phyloP scores from a whole-genome alignment of 1,284 basidiomycete genomes.

The Macrocybe sp. region DNA sequence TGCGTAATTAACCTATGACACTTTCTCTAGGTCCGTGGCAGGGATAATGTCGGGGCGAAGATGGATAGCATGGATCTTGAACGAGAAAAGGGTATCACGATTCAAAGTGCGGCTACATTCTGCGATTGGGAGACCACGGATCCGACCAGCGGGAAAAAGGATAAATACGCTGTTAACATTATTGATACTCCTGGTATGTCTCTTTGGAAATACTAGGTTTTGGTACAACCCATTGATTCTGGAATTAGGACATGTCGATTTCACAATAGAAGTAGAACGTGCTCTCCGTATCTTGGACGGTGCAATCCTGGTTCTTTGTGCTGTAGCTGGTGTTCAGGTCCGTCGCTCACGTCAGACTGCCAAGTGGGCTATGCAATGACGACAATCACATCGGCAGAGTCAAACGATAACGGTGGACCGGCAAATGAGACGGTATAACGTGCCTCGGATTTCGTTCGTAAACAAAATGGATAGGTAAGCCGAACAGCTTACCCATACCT shows the following conservation, averaged over 20 bases:
- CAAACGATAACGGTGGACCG: slow-evolving; percentile 99
- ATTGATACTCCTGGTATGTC: slow-evolving; percentile 92
- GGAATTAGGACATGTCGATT: slow-evolving; percentile 88
- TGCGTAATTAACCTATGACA: slow-evolving; percentile 2
- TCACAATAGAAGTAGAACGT: slow-evolving; percentile 98
- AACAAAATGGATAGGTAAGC: slow-evolving; percentile 97
- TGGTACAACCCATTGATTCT: background rate
- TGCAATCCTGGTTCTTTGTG: slow-evolving; percentile 94
- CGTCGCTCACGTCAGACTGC: slow-evolving; percentile 14
- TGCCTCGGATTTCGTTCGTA: slow-evolving; percentile 95
- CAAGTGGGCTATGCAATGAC: slow-evolving; percentile 1
- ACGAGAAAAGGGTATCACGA: slow-evolving; percentile 98
- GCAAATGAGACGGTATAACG: slow-evolving; percentile 96
- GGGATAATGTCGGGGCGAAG: slow-evolving; percentile 96
- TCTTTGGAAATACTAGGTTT: background rate
- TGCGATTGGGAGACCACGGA: slow-evolving; percentile 89
- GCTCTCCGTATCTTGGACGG: slow-evolving; percentile 96
- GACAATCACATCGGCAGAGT: slow-evolving; percentile 45
- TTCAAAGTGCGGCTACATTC: slow-evolving; percentile 97
- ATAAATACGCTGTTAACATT: slow-evolving; percentile 95
- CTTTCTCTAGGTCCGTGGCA: slow-evolving; percentile 69
- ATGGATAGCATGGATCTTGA: slow-evolving; percentile 99
- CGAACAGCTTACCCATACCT: background rate
- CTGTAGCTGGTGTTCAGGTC: slow-evolving; percentile 93
- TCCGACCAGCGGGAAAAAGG: slow-evolving; percentile 57